Evolutionary conservation across 192 early-diverging fungal species (phyloP), one percentile per base, ranked within the genome.

Genomic region (Anaeromyces robustus): DNA sequence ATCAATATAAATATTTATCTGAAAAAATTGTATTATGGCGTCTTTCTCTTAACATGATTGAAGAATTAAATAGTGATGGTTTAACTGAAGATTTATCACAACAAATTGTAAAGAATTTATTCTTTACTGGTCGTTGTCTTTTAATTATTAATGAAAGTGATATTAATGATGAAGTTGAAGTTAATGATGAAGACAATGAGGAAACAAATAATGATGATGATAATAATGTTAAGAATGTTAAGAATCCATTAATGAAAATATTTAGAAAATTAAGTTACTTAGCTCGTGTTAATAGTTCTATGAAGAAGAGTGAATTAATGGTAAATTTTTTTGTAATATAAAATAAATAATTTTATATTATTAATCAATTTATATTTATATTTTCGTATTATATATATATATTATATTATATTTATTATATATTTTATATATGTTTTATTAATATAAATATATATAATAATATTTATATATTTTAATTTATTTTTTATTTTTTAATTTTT

Each of bases 61-160:
- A 81, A 30, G 87, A 90, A 79, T 77, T 89, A 37, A 82, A 87
- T 77, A 86, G 86, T 26, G 41, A 77, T 26, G 59, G 84, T 31
- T 37, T 98, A 30, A 87, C 92, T 32, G 86, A 89, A 32, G 96
- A 97, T 29, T 89, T 95, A 30, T 94, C 93, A 11, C 93, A 89
- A 80, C 96, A 97, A 85, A 84, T 96, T 77, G 93, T 96, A 39
- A 97, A 98, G 89, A 98, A 98, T 85, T 82, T 98, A 80, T 93
- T 94, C 82, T 98, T 96, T 86, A 86, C 97, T 78, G 95, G 92
- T 77, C 94, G 94, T 81, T 81, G 80, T 78, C n/a, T 89, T 30
- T 80, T 90, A 89, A 79, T 83, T 80, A 78, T 78, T 87, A 14
- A 77, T 9, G 79, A 80, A 30, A 80, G 80, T 17, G 78, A 85